phyloP scores from a whole-genome alignment of 257 asterid species.

The Solanum megistacrolobum region DNA sequence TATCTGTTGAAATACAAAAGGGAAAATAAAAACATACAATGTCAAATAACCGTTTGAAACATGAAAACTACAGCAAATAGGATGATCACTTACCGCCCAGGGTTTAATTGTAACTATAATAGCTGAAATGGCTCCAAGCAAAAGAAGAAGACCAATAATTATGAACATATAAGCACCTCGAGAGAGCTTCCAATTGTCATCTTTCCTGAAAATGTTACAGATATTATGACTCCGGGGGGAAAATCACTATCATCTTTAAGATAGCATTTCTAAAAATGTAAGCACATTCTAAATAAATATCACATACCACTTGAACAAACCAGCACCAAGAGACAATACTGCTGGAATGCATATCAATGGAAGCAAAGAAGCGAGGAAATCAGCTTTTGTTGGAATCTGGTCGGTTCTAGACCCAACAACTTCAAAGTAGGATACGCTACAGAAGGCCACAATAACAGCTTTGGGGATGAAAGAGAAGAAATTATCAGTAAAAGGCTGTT shows the following conservation, averaged over 20 bases:
- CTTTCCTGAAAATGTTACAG: slow-evolving; percentile 65
- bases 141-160: slow-evolving; percentile 64
- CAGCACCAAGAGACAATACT: slow-evolving; percentile 63
- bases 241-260: slow-evolving; percentile 1
- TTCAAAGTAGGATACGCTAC: slow-evolving; percentile 78
- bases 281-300: slow-evolving; percentile 5
- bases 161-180: slow-evolving; percentile 82
- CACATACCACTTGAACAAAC: slow-evolving; percentile 88
- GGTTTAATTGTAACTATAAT: slow-evolving; percentile 64
- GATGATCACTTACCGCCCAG: slow-evolving; percentile 65
- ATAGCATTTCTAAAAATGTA: slow-evolving; percentile 1
- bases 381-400: slow-evolving; percentile 74
- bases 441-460: slow-evolving; percentile 89
- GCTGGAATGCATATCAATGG: slow-evolving; percentile 97
- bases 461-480: slow-evolving; percentile 10
- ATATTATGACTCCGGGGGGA: neutral
- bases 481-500: slow-evolving; percentile 10
- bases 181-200: slow-evolving; percentile 90
- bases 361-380: slow-evolving; percentile 91
- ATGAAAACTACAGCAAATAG: neutral
- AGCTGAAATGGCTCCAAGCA: slow-evolving; percentile 88
- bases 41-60: slow-evolving; percentile 6
- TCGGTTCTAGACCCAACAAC: slow-evolving; percentile 69
- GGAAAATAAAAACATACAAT: neutral
- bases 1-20: slow-evolving; percentile 44